Percentiles rank a stretch among this genome's conserved stretches.
Evolutionary conservation across 345 rosid species (phyloP).

Genomic region (Clarkia xantiana): DNA sequence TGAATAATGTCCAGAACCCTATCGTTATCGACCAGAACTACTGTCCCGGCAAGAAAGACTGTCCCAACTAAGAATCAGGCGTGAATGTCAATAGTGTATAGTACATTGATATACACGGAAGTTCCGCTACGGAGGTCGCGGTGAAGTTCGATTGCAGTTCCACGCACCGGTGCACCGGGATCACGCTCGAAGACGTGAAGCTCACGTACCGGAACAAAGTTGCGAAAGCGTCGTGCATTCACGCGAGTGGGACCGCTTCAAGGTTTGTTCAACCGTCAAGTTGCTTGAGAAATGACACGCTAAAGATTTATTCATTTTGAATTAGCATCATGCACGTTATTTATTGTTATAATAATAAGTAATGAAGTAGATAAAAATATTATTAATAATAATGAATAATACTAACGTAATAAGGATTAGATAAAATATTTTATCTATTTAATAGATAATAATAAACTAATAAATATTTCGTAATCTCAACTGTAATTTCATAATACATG

Average conservation of each 20-base stretch:
- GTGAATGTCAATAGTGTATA: constrained; percentile 41
- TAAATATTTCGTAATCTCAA: no score
- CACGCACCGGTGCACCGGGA: constrained; percentile 33
- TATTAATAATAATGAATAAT: no score
- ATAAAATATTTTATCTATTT: no score
- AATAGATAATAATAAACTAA: no score
- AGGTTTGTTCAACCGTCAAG: constrained; percentile 20
- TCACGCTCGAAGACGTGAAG: constrained; percentile 34
- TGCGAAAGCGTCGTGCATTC: constrained; percentile 20
- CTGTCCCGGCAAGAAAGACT: constrained; percentile 14
- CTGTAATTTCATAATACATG: no score
- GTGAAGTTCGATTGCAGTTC: constrained; percentile 55
- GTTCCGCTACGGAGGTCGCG: constrained; percentile 46
- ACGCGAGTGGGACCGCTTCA: constrained; percentile 22
- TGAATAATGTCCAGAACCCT: constrained; percentile 29
- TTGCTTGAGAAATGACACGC: no score
- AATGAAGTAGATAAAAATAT: no score
- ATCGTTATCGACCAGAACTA: constrained; percentile 32
- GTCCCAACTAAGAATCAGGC: constrained; percentile 42
- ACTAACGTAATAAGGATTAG: no score
- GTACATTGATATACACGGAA: constrained; percentile 42
- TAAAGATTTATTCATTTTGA: no score
- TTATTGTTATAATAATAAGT: no score
- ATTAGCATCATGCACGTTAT: no score
- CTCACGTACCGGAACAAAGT: constrained; percentile 28